phyloP scores from a whole-genome alignment of 177 flowering plant genomes.

The Vitis hybrid region DNA sequence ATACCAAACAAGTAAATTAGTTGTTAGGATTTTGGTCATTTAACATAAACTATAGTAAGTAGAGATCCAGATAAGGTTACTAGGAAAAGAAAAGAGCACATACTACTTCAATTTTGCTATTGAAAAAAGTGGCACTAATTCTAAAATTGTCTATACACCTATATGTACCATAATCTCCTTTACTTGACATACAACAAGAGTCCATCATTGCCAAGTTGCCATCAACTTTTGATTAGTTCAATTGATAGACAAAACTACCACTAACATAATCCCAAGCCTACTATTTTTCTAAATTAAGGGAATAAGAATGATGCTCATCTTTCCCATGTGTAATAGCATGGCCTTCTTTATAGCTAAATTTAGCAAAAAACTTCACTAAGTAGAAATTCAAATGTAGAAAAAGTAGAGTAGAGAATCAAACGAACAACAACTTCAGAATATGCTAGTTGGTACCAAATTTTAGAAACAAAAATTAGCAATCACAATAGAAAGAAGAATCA shows the following conservation, averaged over 20 bases:
- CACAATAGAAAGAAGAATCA: background rate
- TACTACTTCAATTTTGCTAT: no score
- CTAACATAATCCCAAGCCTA: constrained; percentile 98
- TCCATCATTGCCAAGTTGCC: constrained; percentile 53
- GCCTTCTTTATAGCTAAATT: constrained; percentile 74
- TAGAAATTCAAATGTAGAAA: background rate
- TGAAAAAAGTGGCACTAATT: no score
- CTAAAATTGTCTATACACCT: constrained; percentile 51
- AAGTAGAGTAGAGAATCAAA: background rate
- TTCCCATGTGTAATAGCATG: constrained; percentile 89
- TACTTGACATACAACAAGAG: constrained; percentile 43
- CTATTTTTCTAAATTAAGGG: constrained; percentile 78
- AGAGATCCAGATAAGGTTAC: constrained; percentile 29
- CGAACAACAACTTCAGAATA: background rate
- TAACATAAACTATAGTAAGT: no score
- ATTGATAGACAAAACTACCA: constrained; percentile 80
- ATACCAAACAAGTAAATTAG: no score
- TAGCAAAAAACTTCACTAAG: constrained; percentile 8
- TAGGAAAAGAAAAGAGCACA: no score
- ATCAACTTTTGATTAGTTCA: constrained; percentile 85
- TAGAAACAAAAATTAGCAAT: no score
- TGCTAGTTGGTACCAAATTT: no score
- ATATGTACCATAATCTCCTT: constrained; percentile 65
- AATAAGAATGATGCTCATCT: constrained; percentile 79
- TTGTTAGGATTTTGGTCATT: no score